Conservation (phyloP, 352 stramenopile genomes). For the Phytophthora syringae region DNA sequence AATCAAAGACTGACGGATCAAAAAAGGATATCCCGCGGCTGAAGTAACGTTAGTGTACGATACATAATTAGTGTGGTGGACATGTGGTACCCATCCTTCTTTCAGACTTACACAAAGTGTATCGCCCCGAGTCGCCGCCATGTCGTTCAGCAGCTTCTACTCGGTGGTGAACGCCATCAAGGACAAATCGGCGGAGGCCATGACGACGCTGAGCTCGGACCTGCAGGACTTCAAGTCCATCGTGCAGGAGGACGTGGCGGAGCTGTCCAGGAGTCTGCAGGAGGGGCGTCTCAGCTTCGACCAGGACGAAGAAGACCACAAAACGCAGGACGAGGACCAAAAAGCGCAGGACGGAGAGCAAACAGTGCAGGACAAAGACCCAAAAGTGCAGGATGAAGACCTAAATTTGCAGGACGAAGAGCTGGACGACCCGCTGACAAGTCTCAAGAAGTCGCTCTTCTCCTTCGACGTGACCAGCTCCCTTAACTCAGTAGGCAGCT, state of each 20-base stretch:
- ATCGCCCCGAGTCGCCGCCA: slow-evolving; percentile 15
- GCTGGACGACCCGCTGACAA: slow-evolving; percentile 21
- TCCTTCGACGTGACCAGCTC: slow-evolving; percentile 54
- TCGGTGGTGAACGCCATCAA: slow-evolving; percentile 55
- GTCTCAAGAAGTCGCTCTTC: slow-evolving; percentile 56
- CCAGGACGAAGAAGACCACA: slow-evolving; percentile 24
- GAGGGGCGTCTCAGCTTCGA: slow-evolving; percentile 53
- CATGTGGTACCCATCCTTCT: not conserved
- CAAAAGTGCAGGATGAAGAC: not conserved
- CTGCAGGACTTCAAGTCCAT: slow-evolving; percentile 75
- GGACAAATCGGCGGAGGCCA: slow-evolving; percentile 72
- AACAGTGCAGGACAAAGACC: slow-evolving; percentile 2
- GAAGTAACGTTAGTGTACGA: no score
- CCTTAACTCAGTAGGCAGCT: slow-evolving; percentile 48
- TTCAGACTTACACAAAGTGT: not conserved
- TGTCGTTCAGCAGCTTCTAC: slow-evolving; percentile 61
- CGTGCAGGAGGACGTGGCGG: slow-evolving; percentile 72
- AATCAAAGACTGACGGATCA: slow-evolving; percentile 19
- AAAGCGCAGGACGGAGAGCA: slow-evolving; percentile 7
- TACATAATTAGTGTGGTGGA: not conserved
- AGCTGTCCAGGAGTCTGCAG: slow-evolving; percentile 62
- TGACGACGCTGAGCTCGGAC: slow-evolving; percentile 76
- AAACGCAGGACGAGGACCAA: slow-evolving; percentile 11
- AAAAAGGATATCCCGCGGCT: not conserved
- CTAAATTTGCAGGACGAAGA: slow-evolving; percentile 15